These are phyloP conservation scores for Lachnellula occidentalis DNA, from an alignment of 2,329 filamentous ascomycete genomes.

Conservation along the genomic window DNA sequence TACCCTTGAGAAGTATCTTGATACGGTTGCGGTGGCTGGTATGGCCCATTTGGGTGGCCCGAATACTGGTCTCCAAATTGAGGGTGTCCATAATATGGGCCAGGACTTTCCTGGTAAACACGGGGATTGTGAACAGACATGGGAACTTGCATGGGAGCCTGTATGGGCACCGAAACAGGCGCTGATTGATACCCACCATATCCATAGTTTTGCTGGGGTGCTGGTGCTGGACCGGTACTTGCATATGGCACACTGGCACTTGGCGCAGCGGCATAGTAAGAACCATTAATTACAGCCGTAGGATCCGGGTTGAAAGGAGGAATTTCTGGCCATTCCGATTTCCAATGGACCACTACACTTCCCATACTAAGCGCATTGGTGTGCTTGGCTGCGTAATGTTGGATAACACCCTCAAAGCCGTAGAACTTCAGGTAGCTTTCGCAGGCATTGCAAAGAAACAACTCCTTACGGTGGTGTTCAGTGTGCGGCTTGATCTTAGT, in stretches of 20 bases:
- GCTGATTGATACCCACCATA: slow-evolving; percentile 30
- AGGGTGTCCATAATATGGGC: slow-evolving; percentile 31
- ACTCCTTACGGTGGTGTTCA: slow-evolving; percentile 59
- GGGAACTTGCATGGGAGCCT: slow-evolving; percentile 4
- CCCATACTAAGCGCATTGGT: slow-evolving; percentile 64
- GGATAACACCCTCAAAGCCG: slow-evolving; percentile 71
- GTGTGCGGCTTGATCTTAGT: slow-evolving; percentile 67
- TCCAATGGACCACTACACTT: slow-evolving; percentile 72
- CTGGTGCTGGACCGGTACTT: slow-evolving; percentile 26
- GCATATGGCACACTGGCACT: slow-evolving; percentile 30
- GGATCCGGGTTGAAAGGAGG: slow-evolving; percentile 67
- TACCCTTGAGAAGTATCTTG: slow-evolving; percentile 23
- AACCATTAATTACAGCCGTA: slow-evolving; percentile 31
- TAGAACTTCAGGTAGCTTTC: slow-evolving; percentile 61
- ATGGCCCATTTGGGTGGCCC: slow-evolving; percentile 27
- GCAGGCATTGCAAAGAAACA: slow-evolving; percentile 72
- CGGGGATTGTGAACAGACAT: slow-evolving; percentile 20
- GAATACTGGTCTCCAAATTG: slow-evolving; percentile 31
- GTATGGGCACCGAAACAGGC: slow-evolving; percentile 19
- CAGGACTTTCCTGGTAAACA: slow-evolving; percentile 27
- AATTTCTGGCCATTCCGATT: slow-evolving; percentile 70
- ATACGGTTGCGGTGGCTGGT: slow-evolving; percentile 25
- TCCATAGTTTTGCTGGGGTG: slow-evolving; percentile 31
- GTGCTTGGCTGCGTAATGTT: slow-evolving; percentile 81
- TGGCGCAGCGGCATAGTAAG: slow-evolving; percentile 30